Percentiles rank a stretch among this genome's conserved stretches.
These are phyloP conservation scores for Cucurbita moschata DNA, from an alignment of 306 rosid genomes.

Conservation along the genomic window DNA sequence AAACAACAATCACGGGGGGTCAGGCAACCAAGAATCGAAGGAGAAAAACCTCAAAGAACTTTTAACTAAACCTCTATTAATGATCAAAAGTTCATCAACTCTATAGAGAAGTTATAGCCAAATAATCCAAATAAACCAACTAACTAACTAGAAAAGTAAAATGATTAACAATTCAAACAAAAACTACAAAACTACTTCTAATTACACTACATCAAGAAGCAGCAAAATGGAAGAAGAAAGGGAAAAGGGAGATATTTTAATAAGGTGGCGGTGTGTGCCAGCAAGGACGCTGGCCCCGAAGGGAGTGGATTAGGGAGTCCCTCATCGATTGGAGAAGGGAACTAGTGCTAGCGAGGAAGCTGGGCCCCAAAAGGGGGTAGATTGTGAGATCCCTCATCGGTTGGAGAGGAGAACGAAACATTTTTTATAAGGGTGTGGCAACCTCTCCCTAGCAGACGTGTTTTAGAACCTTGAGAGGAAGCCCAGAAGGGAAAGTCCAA, in stretches of 20 bases:
- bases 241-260: neutral
- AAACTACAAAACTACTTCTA: neutral
- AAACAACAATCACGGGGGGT: neutral
- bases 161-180: neutral
- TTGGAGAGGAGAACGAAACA: too few species aligned
- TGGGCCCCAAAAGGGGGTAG: too few species aligned
- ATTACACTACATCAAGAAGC: neutral
- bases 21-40: neutral
- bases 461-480: too few species aligned
- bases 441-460: too few species aligned
- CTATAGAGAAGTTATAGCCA: neutral
- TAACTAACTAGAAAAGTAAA: neutral
- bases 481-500: too few species aligned
- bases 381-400: too few species aligned
- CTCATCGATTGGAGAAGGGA: too few species aligned
- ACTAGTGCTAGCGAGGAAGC: too few species aligned
- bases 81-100: neutral
- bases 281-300: too few species aligned
- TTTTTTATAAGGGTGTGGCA: too few species aligned
- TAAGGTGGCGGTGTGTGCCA: neutral
- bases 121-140: neutral
- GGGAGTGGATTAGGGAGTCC: too few species aligned
- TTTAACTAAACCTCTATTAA: neutral
- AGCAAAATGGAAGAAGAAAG: neutral
- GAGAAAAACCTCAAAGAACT: neutral